These are phyloP conservation scores for Nevesoporus exiguus DNA, from an alignment of 768 basidiomycete species.

Conservation along the genomic window DNA sequence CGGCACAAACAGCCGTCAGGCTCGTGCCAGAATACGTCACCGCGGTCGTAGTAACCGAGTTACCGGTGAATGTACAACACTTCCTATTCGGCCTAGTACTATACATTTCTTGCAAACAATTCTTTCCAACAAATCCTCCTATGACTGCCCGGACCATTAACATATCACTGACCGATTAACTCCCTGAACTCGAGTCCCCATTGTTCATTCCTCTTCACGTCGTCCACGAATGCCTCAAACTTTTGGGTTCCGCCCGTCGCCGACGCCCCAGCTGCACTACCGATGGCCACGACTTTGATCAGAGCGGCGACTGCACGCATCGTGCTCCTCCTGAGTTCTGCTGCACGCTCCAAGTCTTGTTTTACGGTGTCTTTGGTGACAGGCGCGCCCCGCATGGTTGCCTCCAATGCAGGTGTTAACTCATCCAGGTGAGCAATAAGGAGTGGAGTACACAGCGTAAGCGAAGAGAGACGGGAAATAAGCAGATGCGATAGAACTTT, in stretches of 20 bases:
- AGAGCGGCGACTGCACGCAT: conserved; percentile 85
- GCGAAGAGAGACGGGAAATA: conserved; percentile 83
- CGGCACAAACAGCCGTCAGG: neutral
- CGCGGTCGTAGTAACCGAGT: neutral
- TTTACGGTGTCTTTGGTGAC: conserved; percentile 96
- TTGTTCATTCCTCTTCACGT: conserved; percentile 57
- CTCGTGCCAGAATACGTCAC: neutral
- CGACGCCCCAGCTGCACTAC: conserved; percentile 44
- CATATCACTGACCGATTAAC: conserved; percentile 25
- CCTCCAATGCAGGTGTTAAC: conserved; percentile 77
- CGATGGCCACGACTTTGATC: conserved; percentile 62
- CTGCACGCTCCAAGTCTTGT: conserved; percentile 82
- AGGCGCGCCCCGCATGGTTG: conserved; percentile 84
- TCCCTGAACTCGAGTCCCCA: conserved; percentile 65
- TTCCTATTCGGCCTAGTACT: neutral
- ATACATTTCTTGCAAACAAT: neutral
- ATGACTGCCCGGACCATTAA: conserved; percentile 3
- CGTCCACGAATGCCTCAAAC: conserved; percentile 80
- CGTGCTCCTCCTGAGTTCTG: conserved; percentile 89
- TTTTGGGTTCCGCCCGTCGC: conserved; percentile 34
- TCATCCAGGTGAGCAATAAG: conserved; percentile 73
- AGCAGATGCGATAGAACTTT: conserved; percentile 97
- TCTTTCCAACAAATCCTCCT: neutral
- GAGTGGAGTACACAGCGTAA: conserved; percentile 41
- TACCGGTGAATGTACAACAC: neutral